Percentiles rank a stretch among this genome's conserved stretches.
phyloP scores from a whole-genome alignment of 2,329 filamentous ascomycete genomes.

The Calonectria fujianensis region DNA sequence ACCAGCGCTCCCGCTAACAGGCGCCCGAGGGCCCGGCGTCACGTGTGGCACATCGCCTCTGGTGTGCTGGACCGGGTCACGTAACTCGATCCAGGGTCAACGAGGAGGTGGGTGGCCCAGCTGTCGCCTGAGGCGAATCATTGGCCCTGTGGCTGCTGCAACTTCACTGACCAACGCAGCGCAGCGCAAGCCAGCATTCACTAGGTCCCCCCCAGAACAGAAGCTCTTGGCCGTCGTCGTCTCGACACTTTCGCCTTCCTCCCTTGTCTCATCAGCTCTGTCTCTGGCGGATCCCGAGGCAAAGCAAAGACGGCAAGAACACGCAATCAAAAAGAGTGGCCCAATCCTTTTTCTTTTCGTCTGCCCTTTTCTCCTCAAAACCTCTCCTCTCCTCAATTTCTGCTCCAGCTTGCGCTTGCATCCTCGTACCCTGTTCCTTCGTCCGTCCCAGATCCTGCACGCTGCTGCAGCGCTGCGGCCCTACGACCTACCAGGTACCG shows the following conservation, averaged over 20 bases:
- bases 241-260: conserved; percentile 6
- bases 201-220: conserved; percentile 19
- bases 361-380: conserved; percentile 25
- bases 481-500: conserved; percentile 29
- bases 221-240: conserved; percentile 8
- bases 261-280: conserved; percentile 19
- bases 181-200: conserved; percentile 26
- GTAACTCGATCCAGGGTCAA: conserved; percentile 28
- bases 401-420: neutral
- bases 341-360: conserved; percentile 36
- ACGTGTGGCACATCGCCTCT: conserved; percentile 37
- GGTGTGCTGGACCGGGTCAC: conserved; percentile 13
- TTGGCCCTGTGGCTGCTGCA: conserved; percentile 26
- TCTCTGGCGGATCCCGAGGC: conserved; percentile 28
- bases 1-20: conserved; percentile 31
- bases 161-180: conserved; percentile 33
- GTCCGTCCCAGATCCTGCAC: conserved; percentile 22
- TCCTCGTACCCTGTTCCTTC: conserved; percentile 22
- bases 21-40: conserved; percentile 35
- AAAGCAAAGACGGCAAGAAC: conserved; percentile 48
- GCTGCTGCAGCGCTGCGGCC: conserved; percentile 33
- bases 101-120: conserved; percentile 27
- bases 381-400: conserved; percentile 20
- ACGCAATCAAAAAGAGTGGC: conserved; percentile 40
- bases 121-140: conserved; percentile 34